Evolutionary conservation across 2,329 filamentous ascomycete species (phyloP), one percentile per base, ranked within the genome.

Genomic region (Chalaropsis thielavioides): DNA sequence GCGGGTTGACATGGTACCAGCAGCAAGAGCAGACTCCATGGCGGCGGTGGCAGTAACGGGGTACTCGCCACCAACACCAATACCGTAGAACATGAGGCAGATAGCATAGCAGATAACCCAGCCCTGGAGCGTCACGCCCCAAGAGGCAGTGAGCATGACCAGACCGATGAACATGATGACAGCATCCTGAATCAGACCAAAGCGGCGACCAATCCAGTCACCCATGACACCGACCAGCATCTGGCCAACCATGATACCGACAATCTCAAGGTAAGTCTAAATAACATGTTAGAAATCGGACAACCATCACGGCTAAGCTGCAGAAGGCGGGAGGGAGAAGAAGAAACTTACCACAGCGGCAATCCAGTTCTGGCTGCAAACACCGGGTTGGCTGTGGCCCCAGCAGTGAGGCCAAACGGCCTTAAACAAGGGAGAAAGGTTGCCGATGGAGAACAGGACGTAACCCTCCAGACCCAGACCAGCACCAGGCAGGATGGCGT

Each of bases 51-150:
- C 92, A 41, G 92, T 97, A 82, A 96, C 96, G 68, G 92, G 92
- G 73, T 97, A 96, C 77, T 96, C 92, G 70, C 91, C 91, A 71
- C 90, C 90, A 64, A 86, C 83, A 69, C 83, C 83, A 62, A 84
- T 77, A 65, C 78, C 76, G 72, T 78, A 78, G 79, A 97, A 89
- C 80, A 96, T 96, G 44, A 97, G 82, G 46, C 90, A 90, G 88
- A 89, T 95, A 68, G 88, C 89, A 74, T 97, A 97, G 81, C 91
- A 96, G 72, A 96, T 95, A 66, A 97, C 89, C 92, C 92, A 97
- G 71, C 92, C 92, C 72, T 97, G 86, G 62, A 95, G 81, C 43
- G 83, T 90, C 40, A 88, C 76, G 68, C 92, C 92, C 92, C 92
- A 97, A 27, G 88, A 88, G 67, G 90, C 89, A 61, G 89, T 95